Conservation (phyloP, 192 early-diverging fungal species). For the Coemansia sp. region DNA sequence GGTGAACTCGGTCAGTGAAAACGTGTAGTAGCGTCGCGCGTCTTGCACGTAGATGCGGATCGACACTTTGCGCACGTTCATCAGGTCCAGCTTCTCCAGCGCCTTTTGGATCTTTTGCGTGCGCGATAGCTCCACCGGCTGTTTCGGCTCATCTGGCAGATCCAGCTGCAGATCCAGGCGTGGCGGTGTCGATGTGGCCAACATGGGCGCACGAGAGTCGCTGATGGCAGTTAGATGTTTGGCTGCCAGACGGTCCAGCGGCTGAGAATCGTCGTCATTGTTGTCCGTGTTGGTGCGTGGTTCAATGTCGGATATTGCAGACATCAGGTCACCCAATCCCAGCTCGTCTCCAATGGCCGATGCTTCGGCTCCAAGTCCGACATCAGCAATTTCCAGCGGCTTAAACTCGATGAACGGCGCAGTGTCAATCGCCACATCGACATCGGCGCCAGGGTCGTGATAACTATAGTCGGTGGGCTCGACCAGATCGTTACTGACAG, state of each 20-base stretch:
- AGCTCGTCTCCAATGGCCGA: conserved; percentile 9
- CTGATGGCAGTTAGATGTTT: neutral
- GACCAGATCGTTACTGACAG: conserved; percentile 34
- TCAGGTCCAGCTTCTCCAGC: conserved; percentile 43
- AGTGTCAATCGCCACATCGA: neutral
- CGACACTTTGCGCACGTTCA: conserved; percentile 54
- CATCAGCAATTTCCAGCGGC: conserved; percentile 34
- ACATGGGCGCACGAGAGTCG: neutral
- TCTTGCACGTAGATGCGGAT: conserved; percentile 90
- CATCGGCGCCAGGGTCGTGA: neutral
- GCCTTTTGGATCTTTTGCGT: conserved; percentile 49
- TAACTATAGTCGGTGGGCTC: conserved; percentile 36
- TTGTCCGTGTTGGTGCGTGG: conserved; percentile 3
- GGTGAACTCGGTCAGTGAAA: conserved; percentile 72
- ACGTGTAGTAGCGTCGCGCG: conserved; percentile 70
- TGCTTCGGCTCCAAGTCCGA: conserved; percentile 4
- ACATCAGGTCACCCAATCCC: conserved; percentile 31
- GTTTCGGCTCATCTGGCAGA: conserved; percentile 1
- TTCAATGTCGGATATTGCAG: neutral
- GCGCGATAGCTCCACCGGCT: conserved; percentile 40
- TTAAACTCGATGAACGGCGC: conserved; percentile 29
- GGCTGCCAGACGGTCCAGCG: neutral
- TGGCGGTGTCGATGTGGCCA: neutral
- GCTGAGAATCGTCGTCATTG: conserved; percentile 8
- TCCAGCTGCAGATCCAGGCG: neutral